Conservation (phyloP, 805 yeast genomes). For the Nakazawaea populi region DNA sequence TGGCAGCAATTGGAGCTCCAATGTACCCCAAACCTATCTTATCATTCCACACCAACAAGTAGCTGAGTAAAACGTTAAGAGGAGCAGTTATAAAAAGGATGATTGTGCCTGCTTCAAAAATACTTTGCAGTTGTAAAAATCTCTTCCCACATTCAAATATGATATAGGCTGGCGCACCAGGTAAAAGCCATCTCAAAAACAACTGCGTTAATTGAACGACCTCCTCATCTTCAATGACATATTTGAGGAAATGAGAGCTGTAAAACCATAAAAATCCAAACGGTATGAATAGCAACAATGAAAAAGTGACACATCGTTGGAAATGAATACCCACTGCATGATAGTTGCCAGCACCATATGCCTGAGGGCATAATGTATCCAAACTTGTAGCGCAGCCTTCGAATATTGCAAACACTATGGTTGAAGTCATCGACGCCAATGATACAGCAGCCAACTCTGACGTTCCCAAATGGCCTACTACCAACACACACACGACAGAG, state of each 20-base stretch:
- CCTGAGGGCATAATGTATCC: constrained; percentile 77
- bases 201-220: constrained; percentile 47
- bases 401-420: constrained; percentile 64
- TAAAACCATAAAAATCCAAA: constrained; percentile 59
- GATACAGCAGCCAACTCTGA: constrained; percentile 73
- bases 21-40: constrained; percentile 61
- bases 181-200: constrained; percentile 48
- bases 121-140: constrained; percentile 71
- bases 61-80: constrained; percentile 59
- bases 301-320: constrained; percentile 60
- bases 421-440: constrained; percentile 74
- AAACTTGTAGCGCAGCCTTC: constrained; percentile 74
- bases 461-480: constrained; percentile 72
- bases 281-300: constrained; percentile 53
- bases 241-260: constrained; percentile 41
- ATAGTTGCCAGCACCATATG: constrained; percentile 63
- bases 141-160: constrained; percentile 68
- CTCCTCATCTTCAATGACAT: constrained; percentile 36
- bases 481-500: constrained; percentile 70
- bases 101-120: constrained; percentile 73
- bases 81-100: constrained; percentile 69
- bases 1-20: constrained; percentile 75
- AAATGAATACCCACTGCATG: constrained; percentile 62
- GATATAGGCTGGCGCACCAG: constrained; percentile 74
- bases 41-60: constrained; percentile 57